Evolutionary conservation across 768 basidiomycete genomes (phyloP).

Genomic region (Terana coerulea): DNA sequence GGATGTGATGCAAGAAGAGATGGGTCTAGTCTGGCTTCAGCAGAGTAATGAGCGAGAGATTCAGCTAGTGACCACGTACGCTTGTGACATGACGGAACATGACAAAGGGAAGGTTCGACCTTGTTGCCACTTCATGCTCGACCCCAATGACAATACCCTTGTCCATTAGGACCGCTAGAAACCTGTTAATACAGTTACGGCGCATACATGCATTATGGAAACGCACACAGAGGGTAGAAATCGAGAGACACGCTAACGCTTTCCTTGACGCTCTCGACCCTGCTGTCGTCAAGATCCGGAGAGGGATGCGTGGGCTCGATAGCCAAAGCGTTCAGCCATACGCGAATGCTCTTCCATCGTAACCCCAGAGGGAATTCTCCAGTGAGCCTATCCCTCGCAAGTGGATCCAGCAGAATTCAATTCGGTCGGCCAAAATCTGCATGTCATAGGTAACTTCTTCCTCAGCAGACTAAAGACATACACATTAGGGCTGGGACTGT

Average conservation of each 20-base stretch:
- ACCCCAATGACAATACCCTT: constrained; percentile 98
- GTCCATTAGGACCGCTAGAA: constrained; percentile 93
- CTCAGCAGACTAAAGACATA: constrained; percentile 54
- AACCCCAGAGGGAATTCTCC: constrained; percentile 98
- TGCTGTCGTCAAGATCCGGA: constrained; percentile 28
- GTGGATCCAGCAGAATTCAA: constrained; percentile 99
- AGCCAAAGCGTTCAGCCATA: constrained; percentile 94
- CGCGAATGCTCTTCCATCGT: constrained; percentile 86
- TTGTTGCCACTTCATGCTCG: constrained; percentile 79
- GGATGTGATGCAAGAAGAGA: constrained; percentile 88
- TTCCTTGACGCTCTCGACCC: constrained; percentile 63
- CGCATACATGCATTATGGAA: no score
- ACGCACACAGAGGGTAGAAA: constrained; percentile 92
- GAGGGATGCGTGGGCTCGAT: constrained; percentile 60
- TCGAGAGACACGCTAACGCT: constrained; percentile 90
- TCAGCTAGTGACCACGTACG: constrained; percentile 41
- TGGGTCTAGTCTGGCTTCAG: constrained; percentile 75
- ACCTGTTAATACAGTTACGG: no score
- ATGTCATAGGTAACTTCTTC: constrained; percentile 96
- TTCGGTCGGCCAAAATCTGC: constrained; percentile 94
- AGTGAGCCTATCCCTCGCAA: constrained; percentile 87
- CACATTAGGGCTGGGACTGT: background rate
- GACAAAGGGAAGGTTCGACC: constrained; percentile 77
- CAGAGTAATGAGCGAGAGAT: background rate
- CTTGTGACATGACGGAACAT: constrained; percentile 91